Base-by-base conservation (phyloP, 2,329 filamentous ascomycete species). In the Dryadomyces quercivorus region DNA sequence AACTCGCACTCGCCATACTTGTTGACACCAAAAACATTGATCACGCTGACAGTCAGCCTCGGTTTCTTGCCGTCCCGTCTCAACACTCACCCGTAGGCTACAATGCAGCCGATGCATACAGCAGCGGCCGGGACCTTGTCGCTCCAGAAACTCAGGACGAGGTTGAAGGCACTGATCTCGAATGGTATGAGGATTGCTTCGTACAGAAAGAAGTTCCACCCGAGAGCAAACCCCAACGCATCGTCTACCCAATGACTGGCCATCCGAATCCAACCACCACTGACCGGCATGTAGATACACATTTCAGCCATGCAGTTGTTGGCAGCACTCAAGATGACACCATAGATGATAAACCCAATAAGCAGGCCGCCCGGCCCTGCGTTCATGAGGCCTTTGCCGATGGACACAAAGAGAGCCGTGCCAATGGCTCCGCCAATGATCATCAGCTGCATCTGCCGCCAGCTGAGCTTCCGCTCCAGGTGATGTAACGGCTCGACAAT, bases 221-320 rank as follows among this genome's bases (percentile, higher is more conserved):
- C 70, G 16, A 67, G 70, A 64, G 73, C 74, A 61, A 85, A 84
- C 38, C 81, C 81, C 20, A 80, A 70, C 10, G 81, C 73, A n/a
- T 84, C 81, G 63, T 85, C 82, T 10, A 80, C 78, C 77, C 80
- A 85, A 60, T 80, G 72, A 31, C 81, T 80, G 5, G 80, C 80
- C 61, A 84, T 72, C 57, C 82, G 79, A 59, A 85, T 76, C 63
- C 84, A 85, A 2, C 78, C 78, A 58, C 81, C 81, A 45, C 73
- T 75, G 49, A 85, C 74, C 22, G 82, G 82, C 72, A 82, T 80
- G 58, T 76, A 77, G 42, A 74, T 72, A 34, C 71, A 75, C 81
- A 85, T 85, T 64, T 85, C 82, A 12, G 82, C 81, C 56, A 84
- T 72, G 58, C 74, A 75, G 63, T 84, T 84, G 72, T 83, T 84